These are phyloP conservation scores for Bacterosira constricta DNA, from an alignment of 108 stramenopile genomes.

Conservation along the genomic window DNA sequence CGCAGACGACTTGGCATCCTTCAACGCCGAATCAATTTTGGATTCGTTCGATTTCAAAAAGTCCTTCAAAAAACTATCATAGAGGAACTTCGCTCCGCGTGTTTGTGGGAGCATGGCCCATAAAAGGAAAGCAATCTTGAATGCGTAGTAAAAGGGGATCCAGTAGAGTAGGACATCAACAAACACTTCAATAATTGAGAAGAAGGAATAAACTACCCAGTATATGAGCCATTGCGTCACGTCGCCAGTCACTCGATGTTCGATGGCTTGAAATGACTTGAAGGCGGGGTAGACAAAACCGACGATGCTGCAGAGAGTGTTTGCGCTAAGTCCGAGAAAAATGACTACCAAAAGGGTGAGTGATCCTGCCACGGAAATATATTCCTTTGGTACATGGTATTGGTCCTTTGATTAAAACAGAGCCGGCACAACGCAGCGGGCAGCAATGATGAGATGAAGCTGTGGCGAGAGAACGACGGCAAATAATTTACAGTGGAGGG, in stretches of 20 bases:
- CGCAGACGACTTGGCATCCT: constrained; percentile 63
- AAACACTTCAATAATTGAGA: constrained; percentile 91
- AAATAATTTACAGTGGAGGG: not conserved
- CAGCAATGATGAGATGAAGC: not conserved
- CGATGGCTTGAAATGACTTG: constrained; percentile 88
- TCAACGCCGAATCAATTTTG: constrained; percentile 82
- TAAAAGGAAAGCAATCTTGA: constrained; percentile 93
- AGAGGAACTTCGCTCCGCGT: constrained; percentile 88
- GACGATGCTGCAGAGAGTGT: constrained; percentile 73
- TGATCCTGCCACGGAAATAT: constrained; percentile 53
- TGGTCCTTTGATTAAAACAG: constrained; percentile 49
- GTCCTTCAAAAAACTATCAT: constrained; percentile 87
- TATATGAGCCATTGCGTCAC: constrained; percentile 96
- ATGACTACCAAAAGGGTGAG: constrained; percentile 55
- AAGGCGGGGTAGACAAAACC: constrained; percentile 93
- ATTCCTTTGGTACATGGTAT: constrained; percentile 83
- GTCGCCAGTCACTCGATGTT: constrained; percentile 63
- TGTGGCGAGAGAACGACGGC: not conserved
- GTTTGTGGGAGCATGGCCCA: constrained; percentile 94
- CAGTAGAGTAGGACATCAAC: constrained; percentile 83
- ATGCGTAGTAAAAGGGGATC: constrained; percentile 95
- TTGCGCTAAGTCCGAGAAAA: constrained; percentile 77
- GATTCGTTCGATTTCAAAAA: constrained; percentile 84
- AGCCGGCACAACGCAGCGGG: not conserved
- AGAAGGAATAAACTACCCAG: constrained; percentile 94